Evolutionary conservation across 148 eudicot genomes (phyloP), one percentile per base, ranked within the genome.

Genomic region (Diospyros kaki): DNA sequence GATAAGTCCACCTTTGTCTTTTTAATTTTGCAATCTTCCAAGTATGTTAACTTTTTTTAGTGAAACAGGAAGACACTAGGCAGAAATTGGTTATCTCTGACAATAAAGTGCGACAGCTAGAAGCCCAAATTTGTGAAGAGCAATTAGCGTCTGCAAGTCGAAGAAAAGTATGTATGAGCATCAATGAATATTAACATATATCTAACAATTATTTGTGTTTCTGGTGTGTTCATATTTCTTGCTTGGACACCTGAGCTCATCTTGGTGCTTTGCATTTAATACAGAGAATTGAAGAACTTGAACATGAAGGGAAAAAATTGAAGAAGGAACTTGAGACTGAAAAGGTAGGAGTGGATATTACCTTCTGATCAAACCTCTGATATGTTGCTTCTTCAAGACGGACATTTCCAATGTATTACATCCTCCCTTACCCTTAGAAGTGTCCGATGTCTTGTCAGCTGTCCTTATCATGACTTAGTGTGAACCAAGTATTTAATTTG

Each of bases 31-130:
- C 18, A 62, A 11, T 4, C 46, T 9, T 41, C 1, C 46, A 17
- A 28, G 28, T 28, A 28, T 28, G 28, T 28, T 52, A 8, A 55
- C 14, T 60, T 45, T 46, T n/a, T 10, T 67, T 75, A 0, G 28
- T 28, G 9, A 76, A 73, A 80, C 93, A 94, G 98, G 96, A 92
- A 81, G 95, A 92, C 71, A 85, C 91, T 55, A 85, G 98, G 74
- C 87, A 94, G 71, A 94, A 89, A 81, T 74, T 90, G 78, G 93
- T 88, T 66, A 38, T 64, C 64, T 90, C 97, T 75, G 98, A 94
- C 52, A 92, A 92, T 69, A 90, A 81, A 80, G 84, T 90, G 73
- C 97, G 97, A 69, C 98, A 87, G 77, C 87, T 90, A 64, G 97
- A 90, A 82, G 84, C 88, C 75, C 89, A 89, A 79, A 62, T 88